Percentiles rank a stretch among this genome's conserved stretches.
These are phyloP conservation scores for Penicillium oxalicum DNA, from an alignment of 2,329 filamentous ascomycete genomes.

Conservation along the genomic window DNA sequence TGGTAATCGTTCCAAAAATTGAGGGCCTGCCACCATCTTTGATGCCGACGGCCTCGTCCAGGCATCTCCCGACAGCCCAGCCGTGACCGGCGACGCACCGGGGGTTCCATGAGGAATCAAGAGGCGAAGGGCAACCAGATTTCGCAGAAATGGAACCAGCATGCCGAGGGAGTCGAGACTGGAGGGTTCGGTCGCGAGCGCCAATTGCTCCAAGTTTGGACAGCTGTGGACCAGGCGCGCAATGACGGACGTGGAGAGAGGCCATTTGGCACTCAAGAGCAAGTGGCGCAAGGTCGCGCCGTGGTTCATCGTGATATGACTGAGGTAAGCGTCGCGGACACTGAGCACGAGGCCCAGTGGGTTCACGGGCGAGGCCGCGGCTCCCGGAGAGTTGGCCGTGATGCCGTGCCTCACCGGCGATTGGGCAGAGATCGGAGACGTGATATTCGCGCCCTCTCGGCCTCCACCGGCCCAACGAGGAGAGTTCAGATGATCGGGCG, in stretches of 20 bases:
- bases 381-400: conserved; percentile 17
- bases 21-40: not conserved
- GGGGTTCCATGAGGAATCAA: conserved; percentile 30
- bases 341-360: conserved; percentile 24
- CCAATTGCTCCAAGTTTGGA: conserved; percentile 55
- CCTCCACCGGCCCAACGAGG: conserved; percentile 17
- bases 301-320: conserved; percentile 47
- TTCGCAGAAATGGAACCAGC: conserved; percentile 37
- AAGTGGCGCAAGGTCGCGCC: conserved; percentile 50
- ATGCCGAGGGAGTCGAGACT: conserved; percentile 36
- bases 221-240: conserved; percentile 49
- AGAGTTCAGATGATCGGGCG: conserved; percentile 29
- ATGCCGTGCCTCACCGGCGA: conserved; percentile 11
- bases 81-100: conserved; percentile 1
- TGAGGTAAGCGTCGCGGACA: conserved; percentile 45
- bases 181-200: conserved; percentile 43
- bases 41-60: not conserved
- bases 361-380: conserved; percentile 20
- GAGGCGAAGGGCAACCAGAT: conserved; percentile 37
- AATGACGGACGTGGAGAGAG: conserved; percentile 45
- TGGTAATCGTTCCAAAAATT: not conserved
- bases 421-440: conserved; percentile 22
- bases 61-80: not conserved
- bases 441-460: conserved; percentile 20
- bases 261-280: conserved; percentile 52